Evolutionary conservation across 768 basidiomycete species (phyloP), one percentile per base, ranked within the genome.

Genomic region (Rhizopogon vesiculosus): DNA sequence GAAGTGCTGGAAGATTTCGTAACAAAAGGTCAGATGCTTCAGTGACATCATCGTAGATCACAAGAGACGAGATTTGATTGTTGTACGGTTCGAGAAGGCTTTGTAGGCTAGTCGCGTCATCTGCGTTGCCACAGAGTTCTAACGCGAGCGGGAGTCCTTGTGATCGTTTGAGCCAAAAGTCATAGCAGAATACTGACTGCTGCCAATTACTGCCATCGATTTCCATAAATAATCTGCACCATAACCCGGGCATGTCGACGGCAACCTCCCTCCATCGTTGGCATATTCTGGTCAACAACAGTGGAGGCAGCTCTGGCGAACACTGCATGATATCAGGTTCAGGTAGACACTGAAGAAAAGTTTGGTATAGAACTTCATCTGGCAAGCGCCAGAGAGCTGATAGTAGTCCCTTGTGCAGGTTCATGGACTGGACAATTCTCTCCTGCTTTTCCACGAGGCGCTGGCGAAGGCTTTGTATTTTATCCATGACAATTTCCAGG

Each of bases 361-460:
- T 77, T 63, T 80, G 75, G 35, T 74, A 70, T 25, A 74, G 69
- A 3, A 82, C 62, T 61, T 82, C 81, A 1, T 72, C 48, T 8
- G 81, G 80, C 9, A 82, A 65, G 9, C 61, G 59, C 50, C 69
- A 63, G 54, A 81, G 76, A 41, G 61, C 57, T 16, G 64, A 66
- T 31, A 66, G 33, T 1, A 70, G 60, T 3, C 65, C 62, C 16
- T 38, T 57, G 49, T 71, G 66, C 2, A 38, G 48, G 3, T 59
- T 45, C 53, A 65, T 59, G 16, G 58, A 66, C 15, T 28, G n/a
- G 2, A 41, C 25, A 18, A 65, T 55, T 38, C 53, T 61, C 33
- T 46, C 7, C 8, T 46, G 57, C 19, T 56, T 67, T 29, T 65
- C 60, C 35, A 54, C 42, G 35, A 66, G 56, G 3, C 54, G 57